Evolutionary conservation across 371 early-diverging fungal species (phyloP).

Genomic region (Globomyces sp.): DNA sequence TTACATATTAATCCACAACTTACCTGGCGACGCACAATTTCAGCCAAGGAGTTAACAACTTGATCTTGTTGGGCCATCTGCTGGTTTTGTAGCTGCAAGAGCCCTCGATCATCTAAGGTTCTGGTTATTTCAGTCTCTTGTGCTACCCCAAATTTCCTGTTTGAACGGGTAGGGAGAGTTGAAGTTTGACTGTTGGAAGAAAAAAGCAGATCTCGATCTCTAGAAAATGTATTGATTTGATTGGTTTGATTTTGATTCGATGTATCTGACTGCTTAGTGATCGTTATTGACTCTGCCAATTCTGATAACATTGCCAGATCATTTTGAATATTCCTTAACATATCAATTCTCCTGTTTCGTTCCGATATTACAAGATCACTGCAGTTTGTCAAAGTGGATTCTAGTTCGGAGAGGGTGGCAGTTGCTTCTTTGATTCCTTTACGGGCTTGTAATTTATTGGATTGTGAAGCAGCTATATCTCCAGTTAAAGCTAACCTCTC

Average conservation of each 20-base stretch:
- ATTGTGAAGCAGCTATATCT: constrained; percentile 45
- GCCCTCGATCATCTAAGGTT: constrained; percentile 63
- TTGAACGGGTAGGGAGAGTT: constrained; percentile 16
- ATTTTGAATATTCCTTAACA: constrained; percentile 67
- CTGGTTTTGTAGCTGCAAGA: constrained; percentile 70
- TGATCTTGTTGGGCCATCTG: constrained; percentile 79
- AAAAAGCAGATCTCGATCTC: constrained; percentile 14
- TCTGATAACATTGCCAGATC: constrained; percentile 21
- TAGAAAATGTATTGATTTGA: constrained; percentile 5
- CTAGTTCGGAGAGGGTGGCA: constrained; percentile 3
- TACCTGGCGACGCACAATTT: constrained; percentile 73
- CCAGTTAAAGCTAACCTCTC: constrained; percentile 24
- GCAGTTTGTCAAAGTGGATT: background rate
- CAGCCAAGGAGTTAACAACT: constrained; percentile 68
- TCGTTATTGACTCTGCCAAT: too few relatives aligned
- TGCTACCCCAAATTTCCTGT: constrained; percentile 37
- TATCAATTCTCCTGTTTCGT: constrained; percentile 70
- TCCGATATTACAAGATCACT: constrained; percentile 55
- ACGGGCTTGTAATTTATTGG: constrained; percentile 8
- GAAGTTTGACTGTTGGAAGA: background rate
- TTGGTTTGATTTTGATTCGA: constrained; percentile 29
- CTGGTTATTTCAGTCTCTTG: constrained; percentile 74
- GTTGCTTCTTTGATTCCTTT: constrained; percentile 9
- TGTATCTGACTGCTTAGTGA: constrained; percentile 28
- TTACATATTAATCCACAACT: constrained; percentile 59